phyloP scores from a whole-genome alignment of 176 grass and related monocot genomes.

The Paspalum vaginatum region DNA sequence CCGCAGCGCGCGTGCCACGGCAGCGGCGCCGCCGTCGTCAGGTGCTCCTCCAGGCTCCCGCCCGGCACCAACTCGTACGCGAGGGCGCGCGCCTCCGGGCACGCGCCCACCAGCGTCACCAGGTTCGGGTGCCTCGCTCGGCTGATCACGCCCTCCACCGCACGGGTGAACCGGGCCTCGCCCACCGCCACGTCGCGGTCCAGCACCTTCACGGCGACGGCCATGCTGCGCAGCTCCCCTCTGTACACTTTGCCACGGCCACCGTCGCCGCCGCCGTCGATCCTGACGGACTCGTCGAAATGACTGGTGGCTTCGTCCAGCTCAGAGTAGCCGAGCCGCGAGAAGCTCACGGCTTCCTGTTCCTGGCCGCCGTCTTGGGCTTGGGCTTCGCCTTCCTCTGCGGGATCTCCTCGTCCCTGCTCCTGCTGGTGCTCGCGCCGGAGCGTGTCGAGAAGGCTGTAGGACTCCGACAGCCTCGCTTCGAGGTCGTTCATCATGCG shows the following conservation, averaged over 20 bases:
- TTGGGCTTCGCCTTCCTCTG: too few species aligned
- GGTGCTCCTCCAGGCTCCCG: slow-evolving; percentile 56
- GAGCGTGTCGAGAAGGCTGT: slow-evolving; percentile 48
- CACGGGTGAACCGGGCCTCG: slow-evolving; percentile 41
- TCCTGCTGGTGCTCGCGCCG: slow-evolving; percentile 2
- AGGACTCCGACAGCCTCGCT: slow-evolving; percentile 52
- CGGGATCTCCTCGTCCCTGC: not conserved
- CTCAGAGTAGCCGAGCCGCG: slow-evolving; percentile 45
- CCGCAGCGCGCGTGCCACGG: slow-evolving; percentile 63
- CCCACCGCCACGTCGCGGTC: slow-evolving; percentile 28
- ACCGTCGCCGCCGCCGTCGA: slow-evolving; percentile 27
- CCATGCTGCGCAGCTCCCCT: slow-evolving; percentile 36
- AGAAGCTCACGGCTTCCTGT: not conserved
- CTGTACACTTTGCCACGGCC: slow-evolving; percentile 50
- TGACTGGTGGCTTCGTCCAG: slow-evolving; percentile 49
- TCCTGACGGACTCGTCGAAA: slow-evolving; percentile 54
- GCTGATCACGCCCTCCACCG: slow-evolving; percentile 33
- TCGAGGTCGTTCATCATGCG: slow-evolving; percentile 37
- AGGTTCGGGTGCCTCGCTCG: slow-evolving; percentile 50
- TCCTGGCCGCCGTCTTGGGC: not conserved
- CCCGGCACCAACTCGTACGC: slow-evolving; percentile 55
- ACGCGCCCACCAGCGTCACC: slow-evolving; percentile 53
- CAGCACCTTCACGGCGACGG: slow-evolving; percentile 59
- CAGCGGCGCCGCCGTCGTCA: slow-evolving; percentile 39
- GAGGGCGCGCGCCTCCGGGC: slow-evolving; percentile 54